Evolutionary conservation across 129 eudicot species (phyloP).

Genomic region (Escallonia herrerae): DNA sequence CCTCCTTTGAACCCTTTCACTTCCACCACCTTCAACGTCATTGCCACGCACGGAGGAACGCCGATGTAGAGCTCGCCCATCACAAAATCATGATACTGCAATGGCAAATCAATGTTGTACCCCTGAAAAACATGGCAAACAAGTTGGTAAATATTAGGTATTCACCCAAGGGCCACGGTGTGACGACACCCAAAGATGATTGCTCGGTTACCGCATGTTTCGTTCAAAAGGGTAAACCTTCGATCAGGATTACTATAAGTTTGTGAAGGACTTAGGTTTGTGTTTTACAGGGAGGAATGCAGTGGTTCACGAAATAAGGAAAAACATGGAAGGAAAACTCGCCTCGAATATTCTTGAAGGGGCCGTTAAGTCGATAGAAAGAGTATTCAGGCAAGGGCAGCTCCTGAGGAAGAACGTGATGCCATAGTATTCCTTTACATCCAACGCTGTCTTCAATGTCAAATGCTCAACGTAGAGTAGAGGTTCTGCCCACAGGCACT

Average conservation of each 20-base stretch:
- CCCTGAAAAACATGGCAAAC: conserved; percentile 2
- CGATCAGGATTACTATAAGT: neutral
- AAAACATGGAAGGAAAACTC: neutral
- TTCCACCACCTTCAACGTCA: conserved; percentile 1
- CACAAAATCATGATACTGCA: neutral
- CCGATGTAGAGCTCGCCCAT: neutral
- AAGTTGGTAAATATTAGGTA: too few species aligned
- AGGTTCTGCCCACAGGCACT: neutral
- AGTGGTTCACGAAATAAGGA: neutral
- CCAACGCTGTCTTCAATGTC: conserved; percentile 6
- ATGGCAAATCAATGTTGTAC: neutral
- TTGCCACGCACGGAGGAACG: neutral
- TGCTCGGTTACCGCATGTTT: too few species aligned
- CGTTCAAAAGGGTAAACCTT: too few species aligned
- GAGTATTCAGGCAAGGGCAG: conserved; percentile 15
- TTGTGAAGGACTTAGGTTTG: neutral
- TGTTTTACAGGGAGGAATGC: neutral
- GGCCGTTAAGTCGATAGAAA: conserved; percentile 1
- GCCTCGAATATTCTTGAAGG: neutral
- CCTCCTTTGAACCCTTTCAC: conserved; percentile 8
- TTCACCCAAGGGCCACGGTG: too few species aligned
- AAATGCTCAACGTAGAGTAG: conserved; percentile 6
- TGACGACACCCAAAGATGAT: too few species aligned
- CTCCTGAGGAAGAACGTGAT: conserved; percentile 17
- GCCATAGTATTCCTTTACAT: conserved; percentile 4